These are phyloP conservation scores for Solanum bulbocastanum DNA, from an alignment of 257 asterid genomes.

Conservation along the genomic window DNA sequence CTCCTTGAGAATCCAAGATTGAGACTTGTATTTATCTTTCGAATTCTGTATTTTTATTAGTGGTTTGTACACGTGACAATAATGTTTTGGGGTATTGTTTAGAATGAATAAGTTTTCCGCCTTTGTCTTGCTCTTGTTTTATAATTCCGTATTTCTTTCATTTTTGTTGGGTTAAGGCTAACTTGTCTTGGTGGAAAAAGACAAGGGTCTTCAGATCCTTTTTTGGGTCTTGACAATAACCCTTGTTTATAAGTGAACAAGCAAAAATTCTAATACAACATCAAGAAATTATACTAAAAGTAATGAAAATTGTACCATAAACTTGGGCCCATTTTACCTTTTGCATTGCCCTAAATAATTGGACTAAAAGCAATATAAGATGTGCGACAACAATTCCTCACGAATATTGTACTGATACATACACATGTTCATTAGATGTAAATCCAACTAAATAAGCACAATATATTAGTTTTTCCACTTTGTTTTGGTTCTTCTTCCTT, in stretches of 20 bases:
- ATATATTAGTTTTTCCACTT: neutral
- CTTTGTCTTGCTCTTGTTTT: neutral
- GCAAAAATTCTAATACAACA: too few relatives aligned
- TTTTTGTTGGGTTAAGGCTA: neutral
- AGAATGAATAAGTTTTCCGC: neutral
- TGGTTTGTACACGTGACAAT: neutral
- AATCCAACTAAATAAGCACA: too few relatives aligned
- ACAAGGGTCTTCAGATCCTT: too few relatives aligned
- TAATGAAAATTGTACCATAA: neutral
- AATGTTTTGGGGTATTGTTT: neutral
- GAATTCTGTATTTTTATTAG: too few relatives aligned
- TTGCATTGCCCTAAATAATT: neutral
- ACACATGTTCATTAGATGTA: neutral
- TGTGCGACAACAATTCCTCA: too few relatives aligned
- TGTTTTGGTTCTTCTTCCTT: neutral
- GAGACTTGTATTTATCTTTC: neutral
- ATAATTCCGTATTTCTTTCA: too few relatives aligned
- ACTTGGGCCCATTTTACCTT: neutral
- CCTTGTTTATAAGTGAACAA: neutral
- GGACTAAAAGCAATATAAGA: neutral
- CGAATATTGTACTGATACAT: neutral
- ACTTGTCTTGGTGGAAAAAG: too few relatives aligned
- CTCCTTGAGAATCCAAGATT: neutral
- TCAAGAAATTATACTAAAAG: too few relatives aligned
- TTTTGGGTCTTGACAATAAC: neutral